Evolutionary conservation across 164 flowering plant species (phyloP), one percentile per base, ranked within the genome.

Genomic region (Umbellularia californica): DNA sequence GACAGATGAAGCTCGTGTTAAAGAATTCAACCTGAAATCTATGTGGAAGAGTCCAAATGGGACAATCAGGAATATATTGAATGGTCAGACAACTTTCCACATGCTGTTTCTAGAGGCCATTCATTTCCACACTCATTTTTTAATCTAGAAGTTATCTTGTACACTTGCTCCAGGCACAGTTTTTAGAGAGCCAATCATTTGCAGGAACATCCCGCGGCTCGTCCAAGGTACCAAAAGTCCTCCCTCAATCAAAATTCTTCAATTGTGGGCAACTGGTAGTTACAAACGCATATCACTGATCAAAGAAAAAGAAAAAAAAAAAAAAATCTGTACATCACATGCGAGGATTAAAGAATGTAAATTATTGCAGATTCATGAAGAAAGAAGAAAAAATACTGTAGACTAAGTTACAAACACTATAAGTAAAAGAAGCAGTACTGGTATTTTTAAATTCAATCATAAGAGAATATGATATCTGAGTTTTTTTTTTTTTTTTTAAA

Each of bases 21-120:
- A 81, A 85, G 97, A 92, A 73, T 92, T 90, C 74, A 72, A 33
- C 72, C 80, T 92, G 84, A 92, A 90, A 83, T 55, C 71, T 2
- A 92, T 90, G 97, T 92, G 95, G 97, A 92, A 69, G 83, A 92
- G 97, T 79, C 97, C 97, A 52, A 92, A 92, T 81, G 93, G 97
- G 23, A 92, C 97, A 63, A 90, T 90, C 67, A 87, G 95, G 77
- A 92, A 92, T 65, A 90, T 90, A 70, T 81, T 92, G 73, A 92
- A 90, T 83, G 97, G 97, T 89, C 25, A 79, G 84, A 72, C 17
- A 25, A 22, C 19, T 30, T 60, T 50, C 66, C 25, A 27, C 27
- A 23, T 35, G 58, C 28, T 14, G 10, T 27, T 58, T 5, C 11
- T 14, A 15, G 33, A 24, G 64, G 63, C 3, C 24, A 41, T 41